phyloP scores from a whole-genome alignment of 1,284 basidiomycete species.

The Ganoderma multipileum region DNA sequence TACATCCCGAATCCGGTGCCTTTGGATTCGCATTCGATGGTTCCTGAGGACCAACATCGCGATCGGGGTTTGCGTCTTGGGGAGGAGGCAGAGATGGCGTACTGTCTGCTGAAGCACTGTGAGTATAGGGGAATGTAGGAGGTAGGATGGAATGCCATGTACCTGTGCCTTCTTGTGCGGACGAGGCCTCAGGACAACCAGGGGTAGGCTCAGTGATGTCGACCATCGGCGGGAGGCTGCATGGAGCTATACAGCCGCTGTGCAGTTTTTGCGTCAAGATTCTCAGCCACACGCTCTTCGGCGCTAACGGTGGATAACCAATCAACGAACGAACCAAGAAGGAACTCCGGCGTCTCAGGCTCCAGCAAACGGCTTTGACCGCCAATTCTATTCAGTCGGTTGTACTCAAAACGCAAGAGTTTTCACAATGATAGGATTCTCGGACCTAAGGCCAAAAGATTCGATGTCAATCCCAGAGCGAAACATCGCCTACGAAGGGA shows the following conservation, averaged over 20 bases:
- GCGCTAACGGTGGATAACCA: slow-evolving; percentile 8
- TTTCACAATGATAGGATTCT: no score
- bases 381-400: no score
- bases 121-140: slow-evolving; percentile 2
- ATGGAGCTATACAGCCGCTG: slow-evolving; percentile 43
- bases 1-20: not conserved
- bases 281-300: slow-evolving; percentile 40
- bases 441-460: no score
- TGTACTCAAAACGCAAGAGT: no score
- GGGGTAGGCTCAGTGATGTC: slow-evolving; percentile 25
- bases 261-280: slow-evolving; percentile 44
- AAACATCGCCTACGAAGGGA: no score
- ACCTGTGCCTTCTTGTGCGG: slow-evolving; percentile 26
- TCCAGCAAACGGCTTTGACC: no score
- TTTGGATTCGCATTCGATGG: not conserved
- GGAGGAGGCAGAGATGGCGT: slow-evolving; percentile 1
- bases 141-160: slow-evolving; percentile 4
- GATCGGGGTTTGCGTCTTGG: slow-evolving; percentile 2
- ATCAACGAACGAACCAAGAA: not conserved
- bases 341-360: no score
- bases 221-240: slow-evolving; percentile 29
- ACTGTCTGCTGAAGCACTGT: slow-evolving; percentile 19
- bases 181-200: slow-evolving; percentile 14
- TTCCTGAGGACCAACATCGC: not conserved
- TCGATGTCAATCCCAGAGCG: no score